Conservation (phyloP, 805 yeast species). For the Debaryomyces tyrocola region DNA sequence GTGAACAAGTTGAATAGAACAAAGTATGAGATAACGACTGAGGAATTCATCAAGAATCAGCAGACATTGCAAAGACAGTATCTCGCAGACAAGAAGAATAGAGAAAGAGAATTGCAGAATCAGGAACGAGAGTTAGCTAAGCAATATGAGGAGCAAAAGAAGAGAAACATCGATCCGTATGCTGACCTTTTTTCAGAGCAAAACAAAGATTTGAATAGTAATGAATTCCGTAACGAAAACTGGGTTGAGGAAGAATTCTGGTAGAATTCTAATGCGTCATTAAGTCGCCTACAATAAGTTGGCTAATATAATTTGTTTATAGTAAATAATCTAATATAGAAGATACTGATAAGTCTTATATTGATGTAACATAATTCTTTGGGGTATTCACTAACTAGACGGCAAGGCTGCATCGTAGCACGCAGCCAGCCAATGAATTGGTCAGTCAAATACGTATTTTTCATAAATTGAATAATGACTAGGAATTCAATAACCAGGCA, state of each 20-base stretch:
- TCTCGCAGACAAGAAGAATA: constrained; percentile 41
- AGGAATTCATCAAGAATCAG: constrained; percentile 38
- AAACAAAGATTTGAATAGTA: constrained; percentile 27
- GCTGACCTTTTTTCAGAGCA: constrained; percentile 38
- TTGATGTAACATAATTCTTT: neutral
- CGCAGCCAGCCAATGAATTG: neutral
- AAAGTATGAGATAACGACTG: constrained; percentile 53
- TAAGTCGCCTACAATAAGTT: neutral
- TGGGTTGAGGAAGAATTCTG: constrained; percentile 41
- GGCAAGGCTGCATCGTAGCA: too few relatives aligned
- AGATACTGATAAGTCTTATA: neutral
- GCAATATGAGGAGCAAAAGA: constrained; percentile 39
- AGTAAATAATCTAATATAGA: neutral
- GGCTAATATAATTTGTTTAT: neutral
- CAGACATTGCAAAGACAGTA: constrained; percentile 27
- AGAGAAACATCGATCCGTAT: constrained; percentile 29
- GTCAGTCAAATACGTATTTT: neutral
- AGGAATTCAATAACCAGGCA: neutral
- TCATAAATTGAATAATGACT: neutral
- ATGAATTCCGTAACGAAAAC: constrained; percentile 33
- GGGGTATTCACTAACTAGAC: neutral
- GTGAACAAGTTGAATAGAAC: constrained; percentile 67
- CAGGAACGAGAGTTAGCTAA: constrained; percentile 33
- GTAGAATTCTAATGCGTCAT: constrained; percentile 11
- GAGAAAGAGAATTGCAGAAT: constrained; percentile 28